These are phyloP conservation scores for Didymella arachidicola DNA, from an alignment of 2,329 filamentous ascomycete genomes.

Conservation along the genomic window DNA sequence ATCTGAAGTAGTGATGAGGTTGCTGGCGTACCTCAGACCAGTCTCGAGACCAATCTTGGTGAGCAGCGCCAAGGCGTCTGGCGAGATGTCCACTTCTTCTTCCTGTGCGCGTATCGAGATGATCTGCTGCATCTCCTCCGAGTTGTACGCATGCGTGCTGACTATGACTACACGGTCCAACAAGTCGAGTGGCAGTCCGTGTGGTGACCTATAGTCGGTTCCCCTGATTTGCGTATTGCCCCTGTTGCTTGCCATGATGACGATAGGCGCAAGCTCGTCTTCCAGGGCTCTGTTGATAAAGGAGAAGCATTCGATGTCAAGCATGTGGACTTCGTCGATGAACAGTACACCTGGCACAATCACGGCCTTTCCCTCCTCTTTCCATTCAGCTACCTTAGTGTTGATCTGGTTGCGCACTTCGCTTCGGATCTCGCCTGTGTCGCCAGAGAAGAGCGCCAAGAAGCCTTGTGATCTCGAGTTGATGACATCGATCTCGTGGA, in stretches of 20 bases:
- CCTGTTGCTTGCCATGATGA: constrained; percentile 99
- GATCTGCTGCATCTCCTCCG: constrained; percentile 91
- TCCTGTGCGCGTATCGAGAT: constrained; percentile 91
- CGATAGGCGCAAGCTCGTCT: constrained; percentile 91
- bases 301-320: constrained; percentile 98
- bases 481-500: constrained; percentile 99
- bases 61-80: constrained; percentile 88
- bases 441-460: constrained; percentile 93
- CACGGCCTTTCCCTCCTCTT: constrained; percentile 98
- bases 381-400: constrained; percentile 98
- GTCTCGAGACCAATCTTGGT: constrained; percentile 96
- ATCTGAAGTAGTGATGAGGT: constrained; percentile 94
- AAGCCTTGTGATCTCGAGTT: constrained; percentile 99
- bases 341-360: constrained; percentile 97
- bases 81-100: constrained; percentile 90
- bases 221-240: constrained; percentile 91
- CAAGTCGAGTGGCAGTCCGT: constrained; percentile 94
- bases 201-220: constrained; percentile 90
- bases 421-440: constrained; percentile 96
- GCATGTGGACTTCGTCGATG: constrained; percentile 99
- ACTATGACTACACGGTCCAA: constrained; percentile 96
- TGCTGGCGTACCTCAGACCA: constrained; percentile 93
- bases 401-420: constrained; percentile 99
- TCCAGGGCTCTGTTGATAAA: constrained; percentile 98
- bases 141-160: constrained; percentile 83